Evolutionary conservation across 2,329 filamentous ascomycete genomes (phyloP), one percentile per base, ranked within the genome.

Genomic region (Setomelanomma holmii): DNA sequence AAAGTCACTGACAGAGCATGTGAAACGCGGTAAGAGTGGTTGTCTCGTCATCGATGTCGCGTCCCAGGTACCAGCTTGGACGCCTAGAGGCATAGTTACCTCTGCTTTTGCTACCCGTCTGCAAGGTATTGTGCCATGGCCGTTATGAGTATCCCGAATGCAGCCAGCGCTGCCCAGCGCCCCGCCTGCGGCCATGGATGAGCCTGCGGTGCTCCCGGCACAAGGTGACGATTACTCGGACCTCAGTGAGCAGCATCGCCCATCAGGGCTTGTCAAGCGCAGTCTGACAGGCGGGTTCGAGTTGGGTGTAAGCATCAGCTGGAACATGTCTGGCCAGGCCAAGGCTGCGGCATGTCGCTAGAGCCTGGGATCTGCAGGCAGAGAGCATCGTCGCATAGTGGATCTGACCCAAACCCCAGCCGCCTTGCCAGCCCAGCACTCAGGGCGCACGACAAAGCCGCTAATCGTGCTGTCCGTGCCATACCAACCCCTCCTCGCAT

Each of bases 11-110:
- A 51, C 46, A 52, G 43, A 45, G 54, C 64, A 68, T 64, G 68
- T 71, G 69, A 71, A 68, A 69, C 66, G 54, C 55, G 53, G 65
- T 63, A 60, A 60, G 53, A 59, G 58, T 22, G 38, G 45, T 45
- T 39, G 36, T 40, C 45, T 53, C 53, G 55, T 51, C 51, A 30
- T 30, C 10, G 27, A 51, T 50, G 36, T 24, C 21, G 24, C 46
- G 55, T 30, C 14, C 27, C 27, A 30, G 27, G 27, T 30, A 30
- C 27, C 27, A 30, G 27, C 27, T 14, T 14, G 27, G 27, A 30
- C 5, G 27, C 10, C 27, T 30, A 8, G 27, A 30, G 27, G 27
- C 27, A 14, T 30, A 14, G 27, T 8, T 30, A 8, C 27, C 27
- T 10, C 14, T 30, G 27, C 27, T 30, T 30, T 30, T 30, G 27